phyloP scores from a whole-genome alignment of 352 stramenopile genomes.

The Phytopythium helicoides region DNA sequence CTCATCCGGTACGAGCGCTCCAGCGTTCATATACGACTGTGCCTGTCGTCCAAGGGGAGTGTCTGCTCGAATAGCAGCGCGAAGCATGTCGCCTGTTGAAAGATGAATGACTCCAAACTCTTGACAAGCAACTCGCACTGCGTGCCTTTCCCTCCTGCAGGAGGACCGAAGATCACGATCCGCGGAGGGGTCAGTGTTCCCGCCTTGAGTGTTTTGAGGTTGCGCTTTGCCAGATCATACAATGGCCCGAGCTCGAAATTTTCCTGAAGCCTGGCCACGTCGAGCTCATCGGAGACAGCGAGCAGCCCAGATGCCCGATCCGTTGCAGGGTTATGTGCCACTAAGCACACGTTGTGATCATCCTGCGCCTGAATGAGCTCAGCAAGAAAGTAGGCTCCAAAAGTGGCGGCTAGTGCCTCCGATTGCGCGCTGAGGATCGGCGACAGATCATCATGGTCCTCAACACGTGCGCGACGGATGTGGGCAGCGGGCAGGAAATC shows the following conservation, averaged over 20 bases:
- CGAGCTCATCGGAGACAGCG: slow-evolving; percentile 80
- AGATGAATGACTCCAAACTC: slow-evolving; percentile 91
- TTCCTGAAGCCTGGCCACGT: slow-evolving; percentile 74
- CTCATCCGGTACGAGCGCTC: slow-evolving; percentile 88
- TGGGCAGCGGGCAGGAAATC: slow-evolving; percentile 44
- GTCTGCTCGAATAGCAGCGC: slow-evolving; percentile 77
- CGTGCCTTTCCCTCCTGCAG: slow-evolving; percentile 92
- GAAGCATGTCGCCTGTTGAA: slow-evolving; percentile 92
- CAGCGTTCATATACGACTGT: slow-evolving; percentile 88
- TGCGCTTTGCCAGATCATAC: slow-evolving; percentile 68
- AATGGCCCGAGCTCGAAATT: slow-evolving; percentile 84
- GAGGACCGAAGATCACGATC: slow-evolving; percentile 89
- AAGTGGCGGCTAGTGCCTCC: slow-evolving; percentile 59
- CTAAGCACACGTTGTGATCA: slow-evolving; percentile 78
- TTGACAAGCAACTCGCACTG: slow-evolving; percentile 91
- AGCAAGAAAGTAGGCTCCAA: slow-evolving; percentile 92
- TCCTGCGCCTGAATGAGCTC: slow-evolving; percentile 91
- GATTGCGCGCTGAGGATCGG: slow-evolving; percentile 64
- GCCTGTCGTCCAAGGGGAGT: slow-evolving; percentile 60
- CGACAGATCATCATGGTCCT: slow-evolving; percentile 82
- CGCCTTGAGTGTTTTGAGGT: slow-evolving; percentile 7
- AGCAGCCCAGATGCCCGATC: slow-evolving; percentile 73
- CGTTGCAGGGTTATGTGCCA: slow-evolving; percentile 44
- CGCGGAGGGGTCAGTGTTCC: slow-evolving; percentile 35
- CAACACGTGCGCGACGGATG: slow-evolving; percentile 65